phyloP scores from a whole-genome alignment of 495 filamentous ascomycete genomes.

The Daldinia decipiens region DNA sequence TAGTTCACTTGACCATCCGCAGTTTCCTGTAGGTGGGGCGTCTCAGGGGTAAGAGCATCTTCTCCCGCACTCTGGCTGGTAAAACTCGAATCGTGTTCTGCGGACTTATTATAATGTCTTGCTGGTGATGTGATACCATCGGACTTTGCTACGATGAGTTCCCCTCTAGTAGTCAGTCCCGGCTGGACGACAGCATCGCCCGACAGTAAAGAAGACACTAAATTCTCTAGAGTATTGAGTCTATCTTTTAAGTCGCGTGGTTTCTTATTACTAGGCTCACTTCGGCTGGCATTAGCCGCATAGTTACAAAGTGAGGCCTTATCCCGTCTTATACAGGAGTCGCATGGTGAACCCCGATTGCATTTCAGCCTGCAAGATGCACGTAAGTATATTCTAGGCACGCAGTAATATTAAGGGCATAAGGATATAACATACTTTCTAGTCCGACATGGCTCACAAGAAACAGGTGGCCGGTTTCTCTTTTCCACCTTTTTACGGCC shows the following conservation, averaged over 20 bases:
- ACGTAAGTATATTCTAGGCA: neutral
- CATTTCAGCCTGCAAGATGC: neutral
- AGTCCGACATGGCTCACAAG: neutral
- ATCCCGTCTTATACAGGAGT: neutral
- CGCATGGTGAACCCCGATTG: neutral
- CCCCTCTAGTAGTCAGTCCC: neutral
- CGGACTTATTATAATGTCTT: neutral
- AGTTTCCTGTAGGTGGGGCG: neutral
- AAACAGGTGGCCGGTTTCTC: neutral
- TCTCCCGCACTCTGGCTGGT: neutral
- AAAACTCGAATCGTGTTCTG: neutral
- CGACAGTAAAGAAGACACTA: neutral
- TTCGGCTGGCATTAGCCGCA: neutral
- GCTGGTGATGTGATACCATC: neutral
- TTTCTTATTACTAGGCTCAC: neutral
- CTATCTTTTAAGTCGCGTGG: neutral
- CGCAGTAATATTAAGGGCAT: neutral
- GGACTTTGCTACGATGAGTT: neutral
- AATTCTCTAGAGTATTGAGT: neutral
- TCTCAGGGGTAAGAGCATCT: neutral
- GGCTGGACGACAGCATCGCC: neutral
- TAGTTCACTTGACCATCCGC: neutral
- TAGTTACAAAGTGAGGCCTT: neutral
- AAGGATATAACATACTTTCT: neutral
- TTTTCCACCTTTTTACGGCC: neutral